phyloP scores from a whole-genome alignment of 257 asterid species.

The Solanum okadae region DNA sequence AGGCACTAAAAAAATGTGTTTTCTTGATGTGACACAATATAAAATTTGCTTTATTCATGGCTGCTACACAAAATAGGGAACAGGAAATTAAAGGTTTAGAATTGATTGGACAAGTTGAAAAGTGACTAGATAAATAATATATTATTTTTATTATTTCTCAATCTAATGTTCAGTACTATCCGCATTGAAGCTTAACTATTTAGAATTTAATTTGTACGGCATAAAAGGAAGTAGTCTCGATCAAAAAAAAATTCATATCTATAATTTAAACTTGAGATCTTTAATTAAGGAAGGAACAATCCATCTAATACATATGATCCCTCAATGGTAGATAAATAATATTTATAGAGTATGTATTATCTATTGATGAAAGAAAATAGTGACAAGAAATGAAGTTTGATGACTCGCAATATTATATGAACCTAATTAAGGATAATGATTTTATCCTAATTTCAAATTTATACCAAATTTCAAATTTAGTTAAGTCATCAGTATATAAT shows the following conservation, averaged over 20 bases:
- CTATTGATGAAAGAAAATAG: background rate
- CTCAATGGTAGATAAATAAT: no score
- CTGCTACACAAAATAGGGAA: background rate
- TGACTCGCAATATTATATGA: background rate
- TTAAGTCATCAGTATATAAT: background rate
- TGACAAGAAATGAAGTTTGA: background rate
- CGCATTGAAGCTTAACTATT: no score
- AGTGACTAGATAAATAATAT: background rate
- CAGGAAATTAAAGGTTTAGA: background rate
- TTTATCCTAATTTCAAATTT: background rate
- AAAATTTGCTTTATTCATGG: background rate
- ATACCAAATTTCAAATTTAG: background rate
- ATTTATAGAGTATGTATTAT: background rate
- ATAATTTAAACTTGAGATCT: no score
- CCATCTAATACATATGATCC: no score
- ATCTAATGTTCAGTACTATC: rapidly evolving
- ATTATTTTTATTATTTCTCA: background rate
- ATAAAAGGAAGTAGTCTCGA: no score
- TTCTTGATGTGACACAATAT: background rate
- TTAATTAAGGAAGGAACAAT: no score
- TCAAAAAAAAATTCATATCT: no score
- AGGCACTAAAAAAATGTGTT: background rate
- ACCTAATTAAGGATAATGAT: background rate
- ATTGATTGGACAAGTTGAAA: background rate
- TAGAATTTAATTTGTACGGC: no score